Base-by-base conservation (phyloP, 352 stramenopile species). In the Phytopythium helicoides region DNA sequence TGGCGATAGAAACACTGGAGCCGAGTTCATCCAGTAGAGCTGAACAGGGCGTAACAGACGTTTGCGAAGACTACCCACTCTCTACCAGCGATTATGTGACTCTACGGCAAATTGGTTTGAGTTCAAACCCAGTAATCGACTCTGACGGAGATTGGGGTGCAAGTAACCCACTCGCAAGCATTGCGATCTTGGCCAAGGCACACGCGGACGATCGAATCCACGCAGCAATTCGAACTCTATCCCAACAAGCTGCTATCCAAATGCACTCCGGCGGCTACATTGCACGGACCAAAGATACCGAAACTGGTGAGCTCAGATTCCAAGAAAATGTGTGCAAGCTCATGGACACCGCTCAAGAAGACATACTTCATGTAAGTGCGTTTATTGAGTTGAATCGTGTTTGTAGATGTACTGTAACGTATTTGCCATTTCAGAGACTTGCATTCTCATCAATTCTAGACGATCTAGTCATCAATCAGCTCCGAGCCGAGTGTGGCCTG, bases 381-480 rank as follows among this genome's bases (percentile, higher is more conserved):
- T 3, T 22, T 31, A 16, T 19, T 23, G 11, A 11, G n/a, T 22
- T 1, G 22, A 22, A 19, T 38, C 19, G 21, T 10, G 34, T 25
- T 21, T 7, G 19, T 41, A 11, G 10, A 50, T 46, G 15, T 39
- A 18, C 21, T 31, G 23, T 15, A 15, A 52, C 18, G 40, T 39
- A 14, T 47, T 44, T 47, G 47, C 11, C 10, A 16, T 8, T 61
- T 1, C 45, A 89, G 58, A 69, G 83, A 39, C 68, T 87, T 16
- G 77, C 73, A 3, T 71, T 77, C 12, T 31, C 41, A 0, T 65
- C 68, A 6, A 79, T 89, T 42, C 50, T 89, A 15, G 68, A 90
- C 16, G 77, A 89, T 52, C 74, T 90, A 62, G 52, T 89, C 21
- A 2, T 53, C 0, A 70, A 87, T 18, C 62, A 88, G 19, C 75